Base-by-base conservation (phyloP, 192 early-diverging fungal species). In the Rhizoclosmatium globosum region DNA sequence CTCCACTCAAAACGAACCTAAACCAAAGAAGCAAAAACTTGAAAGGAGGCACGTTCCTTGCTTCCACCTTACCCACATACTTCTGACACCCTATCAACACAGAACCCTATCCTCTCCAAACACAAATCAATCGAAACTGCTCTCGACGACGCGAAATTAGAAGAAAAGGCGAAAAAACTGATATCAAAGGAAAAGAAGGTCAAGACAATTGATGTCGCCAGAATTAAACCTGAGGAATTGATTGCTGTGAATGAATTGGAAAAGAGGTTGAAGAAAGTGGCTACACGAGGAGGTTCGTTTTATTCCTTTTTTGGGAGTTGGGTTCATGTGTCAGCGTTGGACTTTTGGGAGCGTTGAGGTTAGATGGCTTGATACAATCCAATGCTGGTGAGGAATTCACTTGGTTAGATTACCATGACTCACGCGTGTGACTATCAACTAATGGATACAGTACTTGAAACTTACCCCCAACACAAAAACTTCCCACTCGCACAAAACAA, bases 201-300 rank as follows among this genome's bases (percentile, higher is more conserved):
- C 65, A 72, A 92, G 61, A 82, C 84, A 9, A 6, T 74, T 31
- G 87, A 88, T 67, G 88, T 91, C 78, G 94, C 94, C 69, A 86
- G 93, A 47, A 86, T 96, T 6, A 87, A 92, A 57, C 94, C 91
- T 1, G 90, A 93, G n/a, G 72, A 74, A n/a, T 31, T 74, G 41
- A 87, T 90, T 71, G 87, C 92, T 43, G 91, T 89, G 47, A 89
- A 92, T 81, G 95, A 96, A 58, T 93, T 95, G 74, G 97, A 98
- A 82, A 94, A 95, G 81, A 91, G 88, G 83, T 80, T 98, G 78
- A 84, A 94, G 70, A 97, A 97, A 87, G 90, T 95, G 4, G 94
- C 96, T 2, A 98, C 97, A 6, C 85, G 89, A 68, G 97, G 97
- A 81, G 96, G 93, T 92, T 86, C 69, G 84, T 65, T 41, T 38